Base-by-base conservation (phyloP, 345 rosid genomes). In the Salix purpurea region DNA sequence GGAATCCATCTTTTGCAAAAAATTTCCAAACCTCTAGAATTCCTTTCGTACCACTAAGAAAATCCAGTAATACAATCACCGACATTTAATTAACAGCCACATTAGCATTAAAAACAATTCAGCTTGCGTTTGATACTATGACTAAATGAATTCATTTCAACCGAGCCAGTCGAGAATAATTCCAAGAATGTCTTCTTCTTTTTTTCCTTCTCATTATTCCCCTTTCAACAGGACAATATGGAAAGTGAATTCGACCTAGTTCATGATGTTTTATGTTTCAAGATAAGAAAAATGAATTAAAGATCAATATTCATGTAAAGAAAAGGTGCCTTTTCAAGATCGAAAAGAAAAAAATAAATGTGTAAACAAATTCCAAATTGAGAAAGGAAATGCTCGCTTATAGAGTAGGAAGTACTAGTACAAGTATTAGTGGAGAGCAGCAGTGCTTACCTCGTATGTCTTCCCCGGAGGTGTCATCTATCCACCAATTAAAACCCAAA, bases 1-100 rank as follows among this genome's bases (percentile, higher is more conserved):
- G 99, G 99, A 81, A 86, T 75, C 97, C 99, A 95, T 81, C 95
- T 83, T 83, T 90, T 92, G 76, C 92, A 89, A 83, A 95, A 95
- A 74, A 95, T 82, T 65, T 88, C 90, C 66, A 86, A 77, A 62
- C 97, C 97, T 82, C 80, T 87, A 2, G 90, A 90, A 74, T 90
- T 95, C 79, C 81, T 83, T 79, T 89, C 91, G 65, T 88, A 90
- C 99, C 97, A 92, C 97, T 95, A 81, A 56, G 6, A 84, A 71
- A 39, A 79, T 23, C 37, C 66, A 24, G 58, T 18, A 23, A 72
- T 12, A 76, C 34, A 37, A 23, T 46, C 65, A 77, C 28, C 73
- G 60, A 36, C 18, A 4, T 36, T 48, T 46, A 19, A 24, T 23
- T 40, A 39, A n/a, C 32, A 64, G 30, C 67, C 23, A 19, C 36